phyloP scores from a whole-genome alignment of 2,329 filamentous ascomycete genomes.

The Colletotrichum simmondsii region DNA sequence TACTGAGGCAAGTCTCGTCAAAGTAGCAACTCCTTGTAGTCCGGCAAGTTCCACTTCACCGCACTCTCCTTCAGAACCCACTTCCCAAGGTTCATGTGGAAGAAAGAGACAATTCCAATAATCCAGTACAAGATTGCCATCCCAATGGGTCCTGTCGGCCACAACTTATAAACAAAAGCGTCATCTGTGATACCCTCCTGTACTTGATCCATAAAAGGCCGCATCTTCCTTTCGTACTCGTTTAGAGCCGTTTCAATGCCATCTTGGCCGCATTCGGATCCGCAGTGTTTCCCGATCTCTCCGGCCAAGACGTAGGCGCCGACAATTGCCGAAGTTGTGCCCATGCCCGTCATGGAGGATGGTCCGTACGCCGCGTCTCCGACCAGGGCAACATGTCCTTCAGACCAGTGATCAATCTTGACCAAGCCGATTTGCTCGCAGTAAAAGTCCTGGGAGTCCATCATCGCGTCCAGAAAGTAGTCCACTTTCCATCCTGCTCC shows the following conservation, averaged over 20 bases:
- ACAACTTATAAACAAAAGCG: conserved; percentile 12
- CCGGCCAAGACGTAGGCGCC: conserved; percentile 68
- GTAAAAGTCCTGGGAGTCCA: conserved; percentile 57
- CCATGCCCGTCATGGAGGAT: conserved; percentile 59
- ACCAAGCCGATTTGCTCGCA: conserved; percentile 56
- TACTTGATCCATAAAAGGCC: conserved; percentile 55
- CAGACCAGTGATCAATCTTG: conserved; percentile 53
- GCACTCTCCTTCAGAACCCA: conserved; percentile 6
- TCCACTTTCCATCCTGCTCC: conserved; percentile 58
- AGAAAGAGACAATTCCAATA: conserved; percentile 17
- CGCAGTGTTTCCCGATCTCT: conserved; percentile 50
- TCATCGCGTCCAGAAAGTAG: conserved; percentile 54
- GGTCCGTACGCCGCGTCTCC: conserved; percentile 66
- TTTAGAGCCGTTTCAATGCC: conserved; percentile 43
- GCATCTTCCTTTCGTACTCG: conserved; percentile 55
- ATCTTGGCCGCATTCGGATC: conserved; percentile 35
- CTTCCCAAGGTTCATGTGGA: conserved; percentile 19
- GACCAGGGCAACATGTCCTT: conserved; percentile 58
- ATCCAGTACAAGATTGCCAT: conserved; percentile 1
- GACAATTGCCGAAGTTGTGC: conserved; percentile 58
- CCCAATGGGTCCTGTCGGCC: conserved; percentile 19
- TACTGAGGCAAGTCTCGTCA: neutral
- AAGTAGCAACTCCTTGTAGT: neutral
- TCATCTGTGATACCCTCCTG: conserved; percentile 43
- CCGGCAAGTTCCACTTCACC: conserved; percentile 1